Evolutionary conservation across 2,329 filamentous ascomycete genomes (phyloP), one percentile per base, ranked within the genome.

Genomic region (Nemania bipapillata): DNA sequence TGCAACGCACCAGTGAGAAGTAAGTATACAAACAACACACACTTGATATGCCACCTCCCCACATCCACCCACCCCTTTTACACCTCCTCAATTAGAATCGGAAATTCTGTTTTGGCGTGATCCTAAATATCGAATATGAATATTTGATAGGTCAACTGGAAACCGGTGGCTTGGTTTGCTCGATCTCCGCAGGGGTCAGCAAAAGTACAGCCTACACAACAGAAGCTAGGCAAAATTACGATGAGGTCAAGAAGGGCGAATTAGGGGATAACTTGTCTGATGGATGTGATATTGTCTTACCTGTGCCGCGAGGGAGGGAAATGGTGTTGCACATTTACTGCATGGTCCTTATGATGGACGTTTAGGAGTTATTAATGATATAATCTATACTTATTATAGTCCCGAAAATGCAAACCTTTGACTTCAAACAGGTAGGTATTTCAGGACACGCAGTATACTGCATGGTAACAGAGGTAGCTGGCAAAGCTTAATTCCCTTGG

Each of bases 401-500:
- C 45, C 45, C 24, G 4, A 52, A n/a, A 12, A 11, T 3, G n/a
- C 12, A 28, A 28, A 30, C 24, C 8, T 32, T 52, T 30, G 11
- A 52, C 4, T 30, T 50, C 22, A 30, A 3, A 32, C 26, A 30
- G 30, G 9, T 32, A 32, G 30, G 30, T 40, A 7, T 55, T 55
- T 55, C 17, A n/a, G 52, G 1, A 54, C 52, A 52, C 49, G 37
- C 17, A 47, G 42, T n/a, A n/a, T 22, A 22, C 37, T 40, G 37
- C 37, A 40, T 12, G 37, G 11, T 15, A 40, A 15, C 37, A 8
- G 15, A 54, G n/a, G n/a, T n/a, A 22, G 7, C n/a, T 63, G 26
- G 37, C 26, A 56, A 56, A 63, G 52, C 60, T 63, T 63, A 50
- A 42, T 52, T 32, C 26, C 53, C 61, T 52, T 64, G 60, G 49